Base-by-base conservation (phyloP, 495 filamentous ascomycete genomes). In the Glonium stellatum region DNA sequence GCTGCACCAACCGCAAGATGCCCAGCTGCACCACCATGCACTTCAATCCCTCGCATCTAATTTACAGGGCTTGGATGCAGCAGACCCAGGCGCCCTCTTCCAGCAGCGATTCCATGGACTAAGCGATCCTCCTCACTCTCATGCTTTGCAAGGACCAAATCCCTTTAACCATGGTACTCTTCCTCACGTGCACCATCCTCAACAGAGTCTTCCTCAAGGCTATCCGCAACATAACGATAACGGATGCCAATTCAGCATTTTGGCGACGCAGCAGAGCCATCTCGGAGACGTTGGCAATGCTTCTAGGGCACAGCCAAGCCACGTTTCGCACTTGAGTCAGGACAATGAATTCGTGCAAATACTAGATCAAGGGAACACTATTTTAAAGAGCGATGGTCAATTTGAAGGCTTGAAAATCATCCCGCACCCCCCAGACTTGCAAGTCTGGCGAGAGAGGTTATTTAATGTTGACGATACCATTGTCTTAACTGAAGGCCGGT, bases 401-500 rank as follows among this genome's bases (percentile, higher is more conserved):
- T 72, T 84, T 68, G 67, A 81, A 70, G 76, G 82, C 42, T 74
- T 79, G 60, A 85, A 78, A 70, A 74, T 84, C 57, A 77, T 89
- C 25, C 71, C 80, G 12, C 72, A 88, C 61, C 88, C 88, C 37
- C 86, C 88, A 1, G 75, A 87, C 61, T 80, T 95, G 44, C 76
- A 82, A 15, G 73, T 77, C 55, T 95, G 90, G 90, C 80, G 89
- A 57, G 77, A 86, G 60, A 84, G 78, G 66, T 75, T 95, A 46
- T 95, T 95, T 70, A 75, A 89, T 67, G 84, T 92, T 15, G 82
- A 91, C 62, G 84, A 88, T 27, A 80, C 77, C 11, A 86, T 95
- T 49, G 82, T 81, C 6, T 67, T 95, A 67, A 89, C 81, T 36
- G 86, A 91, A 75, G 86, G 92, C 56, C 79, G 93, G 88, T 92